Conservation (phyloP, 2,329 filamentous ascomycete species). For the Leptodontidium sp. region DNA sequence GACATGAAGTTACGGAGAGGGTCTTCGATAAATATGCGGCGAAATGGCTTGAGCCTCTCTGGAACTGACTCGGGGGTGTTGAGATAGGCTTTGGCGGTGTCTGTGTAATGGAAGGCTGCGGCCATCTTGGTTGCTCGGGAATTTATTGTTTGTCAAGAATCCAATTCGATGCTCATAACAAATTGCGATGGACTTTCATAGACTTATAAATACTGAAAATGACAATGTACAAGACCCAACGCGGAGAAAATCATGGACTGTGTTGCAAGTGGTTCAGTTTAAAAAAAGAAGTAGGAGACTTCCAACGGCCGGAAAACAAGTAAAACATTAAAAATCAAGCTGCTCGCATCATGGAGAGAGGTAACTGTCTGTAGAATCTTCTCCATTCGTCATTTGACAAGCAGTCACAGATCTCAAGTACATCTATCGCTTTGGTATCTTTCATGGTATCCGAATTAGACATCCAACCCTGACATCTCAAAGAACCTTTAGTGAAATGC, state of each 20-base stretch:
- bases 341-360: too few species aligned
- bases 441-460: not conserved
- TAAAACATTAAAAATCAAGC: too few species aligned
- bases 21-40: not conserved
- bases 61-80: not conserved
- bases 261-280: too few species aligned
- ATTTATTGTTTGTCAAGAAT: too few species aligned
- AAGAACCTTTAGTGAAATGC: not conserved
- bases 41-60: not conserved
- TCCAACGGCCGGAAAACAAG: too few species aligned
- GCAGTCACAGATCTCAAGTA: not conserved
- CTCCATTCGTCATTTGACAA: not conserved
- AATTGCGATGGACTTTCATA: too few species aligned
- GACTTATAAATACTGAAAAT: too few species aligned
- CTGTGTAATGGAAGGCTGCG: not conserved
- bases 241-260: too few species aligned
- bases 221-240: too few species aligned
- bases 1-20: not conserved
- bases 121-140: too few species aligned
- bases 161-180: too few species aligned
- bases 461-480: not conserved
- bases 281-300: too few species aligned
- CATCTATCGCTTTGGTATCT: not conserved
- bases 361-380: not conserved
- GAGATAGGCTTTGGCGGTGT: not conserved